Percentiles rank a stretch among this genome's conserved stretches.
Conservation (phyloP, 2,329 filamentous ascomycete species). For the Proliferodiscus dingleyae region DNA sequence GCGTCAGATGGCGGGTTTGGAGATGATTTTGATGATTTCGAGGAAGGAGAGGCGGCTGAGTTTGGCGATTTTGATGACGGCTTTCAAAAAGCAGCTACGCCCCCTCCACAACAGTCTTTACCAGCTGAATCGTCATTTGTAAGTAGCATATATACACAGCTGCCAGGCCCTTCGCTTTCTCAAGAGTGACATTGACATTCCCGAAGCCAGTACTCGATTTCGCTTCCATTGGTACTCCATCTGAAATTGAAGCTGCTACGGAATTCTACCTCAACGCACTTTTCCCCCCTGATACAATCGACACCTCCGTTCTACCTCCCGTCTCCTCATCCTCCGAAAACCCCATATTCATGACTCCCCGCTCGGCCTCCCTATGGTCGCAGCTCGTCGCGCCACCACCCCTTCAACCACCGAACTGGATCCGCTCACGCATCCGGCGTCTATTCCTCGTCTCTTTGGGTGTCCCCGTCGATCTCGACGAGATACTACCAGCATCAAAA, state of each 20-base stretch:
- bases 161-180: constrained; percentile 2
- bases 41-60: constrained; percentile 47
- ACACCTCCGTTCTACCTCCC: constrained; percentile 46
- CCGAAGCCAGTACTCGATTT: constrained; percentile 63
- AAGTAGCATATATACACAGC: constrained; percentile 34
- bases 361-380: constrained; percentile 89
- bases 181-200: constrained; percentile 21
- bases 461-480: constrained; percentile 92
- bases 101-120: constrained; percentile 30
- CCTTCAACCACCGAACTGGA: constrained; percentile 95
- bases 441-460: constrained; percentile 94
- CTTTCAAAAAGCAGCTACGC: constrained; percentile 54
- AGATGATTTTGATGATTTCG: constrained; percentile 67
- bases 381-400: constrained; percentile 93
- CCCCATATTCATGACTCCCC: constrained; percentile 74
- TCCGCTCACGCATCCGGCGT: constrained; percentile 87
- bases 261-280: constrained; percentile 63
- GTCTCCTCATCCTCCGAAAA: constrained; percentile 36
- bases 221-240: constrained; percentile 50
- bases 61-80: constrained; percentile 55
- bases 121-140: constrained; percentile 38
- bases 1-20: constrained; percentile 49
- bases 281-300: constrained; percentile 55
- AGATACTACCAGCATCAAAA: constrained; percentile 93
- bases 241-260: constrained; percentile 56